A percentile compares a stretch with the other conserved stretches of the same genome.
These are phyloP conservation scores for Adansonia madagascariensis DNA, from an alignment of 441 rosid genomes.

Conservation along the genomic window DNA sequence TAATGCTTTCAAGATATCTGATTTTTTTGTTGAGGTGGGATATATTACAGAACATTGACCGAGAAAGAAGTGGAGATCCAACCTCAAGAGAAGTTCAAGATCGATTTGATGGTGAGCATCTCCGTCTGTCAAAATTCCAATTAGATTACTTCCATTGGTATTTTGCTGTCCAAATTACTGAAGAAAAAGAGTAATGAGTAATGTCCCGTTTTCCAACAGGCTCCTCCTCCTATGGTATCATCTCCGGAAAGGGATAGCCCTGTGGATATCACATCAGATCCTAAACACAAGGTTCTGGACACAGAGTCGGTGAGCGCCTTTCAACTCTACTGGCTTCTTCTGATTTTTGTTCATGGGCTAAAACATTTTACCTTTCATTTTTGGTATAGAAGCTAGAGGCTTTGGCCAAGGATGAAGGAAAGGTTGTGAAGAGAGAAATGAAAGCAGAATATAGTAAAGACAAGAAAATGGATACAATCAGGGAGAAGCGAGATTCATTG, in stretches of 20 bases:
- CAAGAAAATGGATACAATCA: slow-evolving; percentile 22
- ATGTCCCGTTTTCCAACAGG: slow-evolving; percentile 37
- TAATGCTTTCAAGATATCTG: slow-evolving; percentile 25
- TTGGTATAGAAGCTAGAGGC: slow-evolving; percentile 31
- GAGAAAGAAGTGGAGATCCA: slow-evolving; percentile 25
- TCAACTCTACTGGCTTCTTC: not conserved
- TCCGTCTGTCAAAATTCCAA: slow-evolving; percentile 25
- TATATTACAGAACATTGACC: slow-evolving; percentile 31
- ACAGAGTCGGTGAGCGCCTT: slow-evolving; percentile 18
- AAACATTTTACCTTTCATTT: not conserved
- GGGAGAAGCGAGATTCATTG: slow-evolving; percentile 29
- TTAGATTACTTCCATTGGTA: slow-evolving; percentile 30
- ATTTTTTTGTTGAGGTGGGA: slow-evolving; percentile 22
- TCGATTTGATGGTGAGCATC: slow-evolving; percentile 58
- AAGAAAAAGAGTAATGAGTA: slow-evolving; percentile 26
- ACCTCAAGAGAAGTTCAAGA: slow-evolving; percentile 39
- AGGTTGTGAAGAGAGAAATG: slow-evolving; percentile 27
- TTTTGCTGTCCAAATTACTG: slow-evolving; percentile 33
- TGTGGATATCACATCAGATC: slow-evolving; percentile 33
- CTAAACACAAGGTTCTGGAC: slow-evolving; percentile 15
- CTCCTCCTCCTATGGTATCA: slow-evolving; percentile 42
- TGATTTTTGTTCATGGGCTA: not conserved
- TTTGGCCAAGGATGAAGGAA: slow-evolving; percentile 30
- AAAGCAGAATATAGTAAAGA: slow-evolving; percentile 19
- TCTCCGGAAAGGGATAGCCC: slow-evolving; percentile 35